These are phyloP conservation scores for Metarhizium album DNA, from an alignment of 2,329 filamentous ascomycete species.

Conservation along the genomic window DNA sequence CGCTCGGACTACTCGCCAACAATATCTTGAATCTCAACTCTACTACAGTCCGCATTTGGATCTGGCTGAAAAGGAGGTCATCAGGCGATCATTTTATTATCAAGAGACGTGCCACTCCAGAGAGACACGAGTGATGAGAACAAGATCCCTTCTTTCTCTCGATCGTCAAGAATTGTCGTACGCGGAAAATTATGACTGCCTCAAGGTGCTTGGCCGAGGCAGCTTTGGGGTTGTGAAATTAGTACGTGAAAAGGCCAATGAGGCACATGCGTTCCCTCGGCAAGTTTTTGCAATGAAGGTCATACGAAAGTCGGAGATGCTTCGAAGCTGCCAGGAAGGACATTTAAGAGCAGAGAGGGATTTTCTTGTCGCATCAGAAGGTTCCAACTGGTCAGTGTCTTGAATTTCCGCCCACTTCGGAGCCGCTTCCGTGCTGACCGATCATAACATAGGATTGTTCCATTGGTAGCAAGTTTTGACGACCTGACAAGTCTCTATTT, in stretches of 20 bases:
- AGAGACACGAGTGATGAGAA: conserved; percentile 55
- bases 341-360: conserved; percentile 87
- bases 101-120: conserved; percentile 68
- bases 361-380: conserved; percentile 79
- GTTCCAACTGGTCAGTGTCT: conserved; percentile 58
- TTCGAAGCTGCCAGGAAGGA: conserved; percentile 82
- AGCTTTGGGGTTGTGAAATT: conserved; percentile 89
- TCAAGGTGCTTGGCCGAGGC: conserved; percentile 81
- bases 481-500: conserved; percentile 77
- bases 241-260: conserved; percentile 54
- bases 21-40: conserved; percentile 38
- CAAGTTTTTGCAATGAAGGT: conserved; percentile 94
- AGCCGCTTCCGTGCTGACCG: not conserved
- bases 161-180: conserved; percentile 8
- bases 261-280: conserved; percentile 16
- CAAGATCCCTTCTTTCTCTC: conserved; percentile 11
- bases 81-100: conserved; percentile 47
- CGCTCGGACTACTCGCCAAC: conserved; percentile 18
- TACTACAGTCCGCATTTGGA: conserved; percentile 42
- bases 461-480: conserved; percentile 80
- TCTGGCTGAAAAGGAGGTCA: conserved; percentile 40
- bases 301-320: conserved; percentile 88
- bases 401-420: not conserved
- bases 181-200: conserved; percentile 52
- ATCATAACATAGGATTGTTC: conserved; percentile 55